phyloP scores from a whole-genome alignment of 352 stramenopile genomes.

The Phytopythium kandeliae region DNA sequence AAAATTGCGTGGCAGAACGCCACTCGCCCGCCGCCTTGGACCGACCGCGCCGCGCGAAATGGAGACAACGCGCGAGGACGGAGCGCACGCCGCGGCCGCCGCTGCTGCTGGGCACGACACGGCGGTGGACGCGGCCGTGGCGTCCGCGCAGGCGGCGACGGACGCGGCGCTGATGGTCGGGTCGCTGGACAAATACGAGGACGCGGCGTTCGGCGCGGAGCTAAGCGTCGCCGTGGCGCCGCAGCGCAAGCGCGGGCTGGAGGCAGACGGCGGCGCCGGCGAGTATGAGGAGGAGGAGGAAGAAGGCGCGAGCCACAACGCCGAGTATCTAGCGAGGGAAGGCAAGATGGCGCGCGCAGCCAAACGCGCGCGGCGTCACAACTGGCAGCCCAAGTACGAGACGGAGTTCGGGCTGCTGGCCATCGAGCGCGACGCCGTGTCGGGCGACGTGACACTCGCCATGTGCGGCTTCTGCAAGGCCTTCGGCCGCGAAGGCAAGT shows the following conservation, averaged over 20 bases:
- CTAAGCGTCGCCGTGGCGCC: slow-evolving; percentile 15
- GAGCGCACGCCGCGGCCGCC: slow-evolving; percentile 5
- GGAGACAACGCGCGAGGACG: background rate
- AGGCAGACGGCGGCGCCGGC: slow-evolving; percentile 17
- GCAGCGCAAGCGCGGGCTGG: slow-evolving; percentile 35
- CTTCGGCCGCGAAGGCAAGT: slow-evolving; percentile 74
- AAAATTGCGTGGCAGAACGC: slow-evolving; percentile 13
- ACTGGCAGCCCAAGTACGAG: slow-evolving; percentile 81
- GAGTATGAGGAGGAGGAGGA: slow-evolving; percentile 45
- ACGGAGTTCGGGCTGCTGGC: slow-evolving; percentile 70
- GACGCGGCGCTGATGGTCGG: slow-evolving; percentile 12
- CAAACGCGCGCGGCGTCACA: slow-evolving; percentile 61
- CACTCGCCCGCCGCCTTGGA: too few species aligned
- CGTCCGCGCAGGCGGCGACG: background rate
- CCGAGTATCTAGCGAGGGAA: slow-evolving; percentile 18
- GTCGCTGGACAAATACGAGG: slow-evolving; percentile 26
- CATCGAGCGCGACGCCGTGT: slow-evolving; percentile 61
- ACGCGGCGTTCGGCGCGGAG: slow-evolving; percentile 37
- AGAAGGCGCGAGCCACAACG: slow-evolving; percentile 10
- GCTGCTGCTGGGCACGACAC: background rate
- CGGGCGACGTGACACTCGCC: slow-evolving; percentile 65
- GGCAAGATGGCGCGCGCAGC: slow-evolving; percentile 20
- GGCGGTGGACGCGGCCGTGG: background rate
- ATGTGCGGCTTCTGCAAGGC: slow-evolving; percentile 84
- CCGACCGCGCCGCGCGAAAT: too few species aligned